Evolutionary conservation across 1,284 basidiomycete species (phyloP).

Genomic region (Tylopilus sp.): DNA sequence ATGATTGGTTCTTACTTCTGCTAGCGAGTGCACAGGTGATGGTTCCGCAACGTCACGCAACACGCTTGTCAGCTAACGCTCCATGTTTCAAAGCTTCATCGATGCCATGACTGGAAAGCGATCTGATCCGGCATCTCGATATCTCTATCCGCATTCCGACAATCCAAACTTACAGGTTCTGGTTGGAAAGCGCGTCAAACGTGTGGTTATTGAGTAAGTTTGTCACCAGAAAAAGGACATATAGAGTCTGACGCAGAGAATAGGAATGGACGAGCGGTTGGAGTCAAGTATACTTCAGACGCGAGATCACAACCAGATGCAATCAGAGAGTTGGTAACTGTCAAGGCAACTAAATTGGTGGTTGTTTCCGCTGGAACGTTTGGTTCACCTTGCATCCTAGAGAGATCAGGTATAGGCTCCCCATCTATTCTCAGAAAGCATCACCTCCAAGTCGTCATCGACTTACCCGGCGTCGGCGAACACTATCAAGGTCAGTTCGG

Average conservation of each 20-base stretch:
- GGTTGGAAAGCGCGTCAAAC: constrained; percentile 53
- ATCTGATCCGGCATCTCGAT: constrained; percentile 68
- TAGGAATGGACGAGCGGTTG: constrained; percentile 55
- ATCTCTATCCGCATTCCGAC: constrained; percentile 63
- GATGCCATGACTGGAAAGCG: constrained; percentile 61
- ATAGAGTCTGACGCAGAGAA: neutral
- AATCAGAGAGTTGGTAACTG: constrained; percentile 35
- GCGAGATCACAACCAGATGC: constrained; percentile 36
- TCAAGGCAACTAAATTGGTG: constrained; percentile 55
- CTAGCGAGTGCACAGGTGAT: too few relatives aligned
- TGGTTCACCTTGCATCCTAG: constrained; percentile 65
- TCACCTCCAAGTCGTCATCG: constrained; percentile 52
- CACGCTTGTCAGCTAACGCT: too few relatives aligned
- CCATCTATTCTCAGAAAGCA: constrained; percentile 51
- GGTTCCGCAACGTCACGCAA: too few relatives aligned
- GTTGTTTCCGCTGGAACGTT: constrained; percentile 65
- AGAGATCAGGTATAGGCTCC: constrained; percentile 64
- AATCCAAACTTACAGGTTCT: constrained; percentile 56
- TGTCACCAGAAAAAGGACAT: neutral
- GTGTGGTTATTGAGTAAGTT: constrained; percentile 61
- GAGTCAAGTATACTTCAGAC: constrained; percentile 48
- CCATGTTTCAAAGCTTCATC: too few relatives aligned
- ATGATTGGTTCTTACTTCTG: too few relatives aligned
- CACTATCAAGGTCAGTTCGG: constrained; percentile 57
- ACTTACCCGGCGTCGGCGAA: constrained; percentile 69